Conservation (phyloP, 352 stramenopile genomes). For the Phytophthora pini region DNA sequence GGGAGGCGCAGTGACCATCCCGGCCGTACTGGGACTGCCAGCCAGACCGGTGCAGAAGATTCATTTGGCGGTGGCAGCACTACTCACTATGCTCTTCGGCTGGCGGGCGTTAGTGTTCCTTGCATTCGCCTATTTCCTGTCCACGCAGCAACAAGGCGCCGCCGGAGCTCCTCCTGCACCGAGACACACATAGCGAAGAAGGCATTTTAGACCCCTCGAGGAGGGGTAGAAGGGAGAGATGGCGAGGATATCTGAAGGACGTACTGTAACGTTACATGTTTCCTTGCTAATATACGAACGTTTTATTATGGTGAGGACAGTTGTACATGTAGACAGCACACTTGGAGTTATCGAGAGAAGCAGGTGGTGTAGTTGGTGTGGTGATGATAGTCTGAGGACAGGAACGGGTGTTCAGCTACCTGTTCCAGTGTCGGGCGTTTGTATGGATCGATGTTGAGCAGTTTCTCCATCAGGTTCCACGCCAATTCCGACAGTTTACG, state of each 20-base stretch:
- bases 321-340: not conserved
- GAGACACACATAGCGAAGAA: constrained; percentile 21
- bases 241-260: constrained; percentile 4
- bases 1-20: constrained; percentile 68
- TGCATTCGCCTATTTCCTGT: constrained; percentile 71
- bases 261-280: not conserved
- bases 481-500: constrained; percentile 26
- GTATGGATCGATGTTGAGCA: constrained; percentile 40
- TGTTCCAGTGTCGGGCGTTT: constrained; percentile 49
- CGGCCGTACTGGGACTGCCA: constrained; percentile 61
- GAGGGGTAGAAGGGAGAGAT: constrained; percentile 1
- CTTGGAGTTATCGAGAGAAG: constrained; percentile 10
- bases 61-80: constrained; percentile 57
- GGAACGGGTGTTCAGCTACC: constrained; percentile 45
- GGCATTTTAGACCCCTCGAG: not conserved
- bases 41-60: constrained; percentile 74
- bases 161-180: constrained; percentile 12
- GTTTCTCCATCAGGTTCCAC: constrained; percentile 36
- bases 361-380: constrained; percentile 8
- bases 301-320: constrained; percentile 22
- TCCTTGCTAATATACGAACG: constrained; percentile 36
- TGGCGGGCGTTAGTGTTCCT: constrained; percentile 80
- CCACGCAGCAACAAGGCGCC: constrained; percentile 47
- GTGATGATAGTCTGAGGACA: constrained; percentile 14
- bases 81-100: constrained; percentile 69